Conservation (phyloP, 257 asterid genomes). For the Solanum chmielewskii region DNA sequence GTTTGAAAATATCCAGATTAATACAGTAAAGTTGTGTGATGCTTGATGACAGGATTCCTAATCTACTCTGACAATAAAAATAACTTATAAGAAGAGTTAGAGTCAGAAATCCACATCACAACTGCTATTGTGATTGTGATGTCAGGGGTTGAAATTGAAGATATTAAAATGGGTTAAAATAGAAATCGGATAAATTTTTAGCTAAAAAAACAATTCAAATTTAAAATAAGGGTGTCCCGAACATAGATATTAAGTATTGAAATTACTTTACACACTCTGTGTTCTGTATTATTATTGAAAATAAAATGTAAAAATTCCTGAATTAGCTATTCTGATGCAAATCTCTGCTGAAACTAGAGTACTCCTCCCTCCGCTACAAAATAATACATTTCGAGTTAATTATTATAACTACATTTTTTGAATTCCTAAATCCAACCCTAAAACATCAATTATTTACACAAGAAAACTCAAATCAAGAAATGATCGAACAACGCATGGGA, state of each 20-base stretch:
- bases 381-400: neutral
- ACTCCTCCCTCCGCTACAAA: neutral
- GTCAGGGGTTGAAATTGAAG: too few species aligned
- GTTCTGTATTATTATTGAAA: too few species aligned
- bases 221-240: too few species aligned
- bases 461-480: neutral
- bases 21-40: neutral
- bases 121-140: neutral
- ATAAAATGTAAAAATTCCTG: too few species aligned
- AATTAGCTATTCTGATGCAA: neutral
- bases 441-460: neutral
- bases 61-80: neutral
- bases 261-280: too few species aligned
- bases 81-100: neutral
- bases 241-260: too few species aligned
- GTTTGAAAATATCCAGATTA: neutral
- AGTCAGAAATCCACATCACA: neutral
- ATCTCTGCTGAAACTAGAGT: neutral
- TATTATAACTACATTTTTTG: neutral
- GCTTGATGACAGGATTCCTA: neutral
- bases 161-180: too few species aligned
- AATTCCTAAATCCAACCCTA: too few species aligned
- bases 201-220: too few species aligned
- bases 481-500: neutral
- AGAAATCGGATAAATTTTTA: too few species aligned